These are phyloP conservation scores for Cyamopsis tetragonoloba DNA, from an alignment of 306 rosid species.

Conservation along the genomic window DNA sequence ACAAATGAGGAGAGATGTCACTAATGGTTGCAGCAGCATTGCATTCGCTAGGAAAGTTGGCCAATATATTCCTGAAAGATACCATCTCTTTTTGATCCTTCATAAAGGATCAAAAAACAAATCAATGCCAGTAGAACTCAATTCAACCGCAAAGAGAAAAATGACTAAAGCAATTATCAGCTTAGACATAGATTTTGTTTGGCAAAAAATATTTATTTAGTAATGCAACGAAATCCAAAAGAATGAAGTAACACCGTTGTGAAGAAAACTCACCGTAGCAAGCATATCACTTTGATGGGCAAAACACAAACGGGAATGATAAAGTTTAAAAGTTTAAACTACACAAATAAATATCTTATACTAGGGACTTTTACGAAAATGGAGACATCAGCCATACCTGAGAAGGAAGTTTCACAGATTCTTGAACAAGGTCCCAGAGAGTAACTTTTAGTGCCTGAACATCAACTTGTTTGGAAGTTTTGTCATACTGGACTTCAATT, in stretches of 20 bases:
- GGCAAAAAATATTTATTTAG: slow-evolving; percentile 1
- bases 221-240: neutral
- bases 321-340: neutral
- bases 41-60: slow-evolving; percentile 67
- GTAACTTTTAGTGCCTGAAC: slow-evolving; percentile 80
- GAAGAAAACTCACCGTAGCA: neutral
- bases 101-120: slow-evolving; percentile 1
- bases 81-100: slow-evolving; percentile 48
- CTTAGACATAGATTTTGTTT: neutral
- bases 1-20: slow-evolving; percentile 88
- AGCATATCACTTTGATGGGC: slow-evolving; percentile 6
- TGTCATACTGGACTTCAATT: slow-evolving; percentile 89
- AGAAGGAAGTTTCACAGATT: slow-evolving; percentile 36
- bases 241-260: neutral
- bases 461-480: slow-evolving; percentile 91
- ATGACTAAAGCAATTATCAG: neutral
- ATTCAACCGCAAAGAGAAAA: slow-evolving; percentile 5
- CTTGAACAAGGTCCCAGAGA: slow-evolving; percentile 76
- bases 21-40: slow-evolving; percentile 58
- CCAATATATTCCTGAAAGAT: slow-evolving; percentile 69
- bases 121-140: slow-evolving; percentile 7
- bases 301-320: neutral
- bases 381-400: slow-evolving; percentile 48
- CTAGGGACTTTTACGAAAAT: neutral
- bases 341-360: neutral